Evolutionary conservation across 1,284 basidiomycete genomes (phyloP), one percentile per base, ranked within the genome.

Genomic region (Bondarzewia mesenterica): DNA sequence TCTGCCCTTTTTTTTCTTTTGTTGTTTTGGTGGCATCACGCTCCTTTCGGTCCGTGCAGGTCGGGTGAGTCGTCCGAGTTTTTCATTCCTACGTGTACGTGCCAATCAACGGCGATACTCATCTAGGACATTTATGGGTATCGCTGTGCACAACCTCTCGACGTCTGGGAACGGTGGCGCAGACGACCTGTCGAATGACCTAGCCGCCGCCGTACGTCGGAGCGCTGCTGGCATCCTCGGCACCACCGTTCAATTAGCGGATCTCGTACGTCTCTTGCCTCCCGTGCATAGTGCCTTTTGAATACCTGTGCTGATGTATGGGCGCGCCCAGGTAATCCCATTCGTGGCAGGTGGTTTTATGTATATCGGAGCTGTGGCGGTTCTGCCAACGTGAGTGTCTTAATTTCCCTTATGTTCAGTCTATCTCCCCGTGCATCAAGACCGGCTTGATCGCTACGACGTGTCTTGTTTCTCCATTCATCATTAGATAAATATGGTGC

Each of bases 261-360:
- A 93, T 67, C 67, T 93, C 60, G 90, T 86, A 58, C 61, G 79
- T 68, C 5, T 14, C 3, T 6, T 27, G 41, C 22, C 29, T 43
- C 20, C 26, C n/a, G 6, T 25, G 27, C 2, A 15, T 29, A 25
- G 15, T 10, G 22, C 15, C 16, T 40, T 16, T 35, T 35, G 10
- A n/a, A 41, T 41, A 5, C 14, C 21, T 8, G 41, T 22, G 27
- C 42, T n/a, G 51, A 42, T 46, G 46, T 39, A 5, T 18, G 21
- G 14, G 14, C 41, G 12, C 25, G 12, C 18, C 10, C 57, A 89
- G 85, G 85, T 93, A 50, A 93, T 93, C 56, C 90, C 90, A 4
- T 90, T 90, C 58, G 90, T 93, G 25, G 90, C 90, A 43, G 90
- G 90, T 58, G 90, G 90, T n/a, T 93, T 93, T 70, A 71, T 93